Base-by-base conservation (phyloP, 257 asterid species). In the Plectranthus barbatus region DNA sequence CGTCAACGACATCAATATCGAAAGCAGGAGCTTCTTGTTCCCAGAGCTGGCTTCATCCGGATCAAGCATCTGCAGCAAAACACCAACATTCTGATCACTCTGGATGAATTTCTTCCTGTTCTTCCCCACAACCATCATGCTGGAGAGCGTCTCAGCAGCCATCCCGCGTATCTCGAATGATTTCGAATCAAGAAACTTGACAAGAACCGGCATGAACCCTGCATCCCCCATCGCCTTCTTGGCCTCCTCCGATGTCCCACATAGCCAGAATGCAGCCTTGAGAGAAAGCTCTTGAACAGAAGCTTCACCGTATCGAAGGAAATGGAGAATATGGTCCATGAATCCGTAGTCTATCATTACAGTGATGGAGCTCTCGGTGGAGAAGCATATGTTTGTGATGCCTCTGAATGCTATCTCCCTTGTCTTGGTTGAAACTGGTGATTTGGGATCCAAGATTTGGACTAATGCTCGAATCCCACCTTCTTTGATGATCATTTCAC, bases 221-320 rank as follows among this genome's bases (percentile, higher is more conserved):
- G 81, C 83, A 14, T 93, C 90, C n/a, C 99, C 97, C 95, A 90
- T 93, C 29, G 80, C 75, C 54, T 80, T 90, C 83, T 87, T 93
- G 15, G 97, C 90, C 37, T 82, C 90, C 47, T 79, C 90, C 0
- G 94, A 93, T 7, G 83, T 71, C 42, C 92, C 96, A 57, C 90
- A 82, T 0, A 93, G 79, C 95, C 97, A 85, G 77, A 82, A 87
- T 4, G 94, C 72, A 0, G 96, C 92, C 79, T 90, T 90, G 15
- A 93, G 55, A 6, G 92, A 94, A 62, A 84, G 50, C 73, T 93
- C 99, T 68, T 85, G 90, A 5, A 87, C 72, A 0, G 94, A 76
- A 63, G 69, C 62, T 0, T 90, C 99, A 0, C 96, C 90, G 6
- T 52, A 72, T 1, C 82, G 75, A 5, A 93, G 86, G 48, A 83